These are phyloP conservation scores for Trypanosoma platydactyli DNA, from an alignment of 208 protist genomes.

Conservation along the genomic window DNA sequence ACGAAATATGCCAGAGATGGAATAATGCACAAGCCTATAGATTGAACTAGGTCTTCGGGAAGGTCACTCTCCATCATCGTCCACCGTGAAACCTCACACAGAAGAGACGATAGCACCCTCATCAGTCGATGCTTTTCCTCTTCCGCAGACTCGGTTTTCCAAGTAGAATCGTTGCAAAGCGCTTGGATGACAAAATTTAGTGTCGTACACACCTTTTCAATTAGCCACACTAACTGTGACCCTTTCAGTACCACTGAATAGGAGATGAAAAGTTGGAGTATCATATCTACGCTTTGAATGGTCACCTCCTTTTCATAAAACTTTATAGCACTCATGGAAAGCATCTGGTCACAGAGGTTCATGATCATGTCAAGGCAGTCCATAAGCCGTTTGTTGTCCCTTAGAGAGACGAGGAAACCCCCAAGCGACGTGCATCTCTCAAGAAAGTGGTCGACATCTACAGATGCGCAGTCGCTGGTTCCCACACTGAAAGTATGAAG, in stretches of 20 bases:
- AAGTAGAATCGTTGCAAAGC: slow-evolving; percentile 19
- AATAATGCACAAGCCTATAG: slow-evolving; percentile 40
- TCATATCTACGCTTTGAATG: slow-evolving; percentile 25
- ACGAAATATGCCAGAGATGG: slow-evolving; percentile 50
- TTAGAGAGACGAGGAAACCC: slow-evolving; percentile 20
- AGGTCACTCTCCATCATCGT: slow-evolving; percentile 68
- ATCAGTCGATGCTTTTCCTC: slow-evolving; percentile 54
- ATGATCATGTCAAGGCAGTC: slow-evolving; percentile 14
- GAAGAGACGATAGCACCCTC: slow-evolving; percentile 40
- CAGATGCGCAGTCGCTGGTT: slow-evolving; percentile 11
- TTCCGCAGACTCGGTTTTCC: slow-evolving; percentile 38
- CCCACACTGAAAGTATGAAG: slow-evolving; percentile 21
- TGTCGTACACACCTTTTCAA: slow-evolving; percentile 18
- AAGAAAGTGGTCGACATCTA: slow-evolving; percentile 27
- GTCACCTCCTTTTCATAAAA: slow-evolving; percentile 35
- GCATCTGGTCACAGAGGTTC: slow-evolving; percentile 16
- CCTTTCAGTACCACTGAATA: slow-evolving; percentile 14
- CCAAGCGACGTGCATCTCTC: slow-evolving; percentile 22
- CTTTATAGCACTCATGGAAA: slow-evolving; percentile 11
- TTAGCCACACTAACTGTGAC: slow-evolving; percentile 10
- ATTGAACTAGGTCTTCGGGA: slow-evolving; percentile 36
- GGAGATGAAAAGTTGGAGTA: slow-evolving; percentile 27
- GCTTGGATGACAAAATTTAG: slow-evolving; percentile 13
- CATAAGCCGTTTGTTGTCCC: slow-evolving; percentile 4
- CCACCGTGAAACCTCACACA: slow-evolving; percentile 67